A percentile compares a stretch with the other conserved stretches of the same genome.
phyloP scores from a whole-genome alignment of 2,329 filamentous ascomycete species.

The Colletotrichum spinosum region DNA sequence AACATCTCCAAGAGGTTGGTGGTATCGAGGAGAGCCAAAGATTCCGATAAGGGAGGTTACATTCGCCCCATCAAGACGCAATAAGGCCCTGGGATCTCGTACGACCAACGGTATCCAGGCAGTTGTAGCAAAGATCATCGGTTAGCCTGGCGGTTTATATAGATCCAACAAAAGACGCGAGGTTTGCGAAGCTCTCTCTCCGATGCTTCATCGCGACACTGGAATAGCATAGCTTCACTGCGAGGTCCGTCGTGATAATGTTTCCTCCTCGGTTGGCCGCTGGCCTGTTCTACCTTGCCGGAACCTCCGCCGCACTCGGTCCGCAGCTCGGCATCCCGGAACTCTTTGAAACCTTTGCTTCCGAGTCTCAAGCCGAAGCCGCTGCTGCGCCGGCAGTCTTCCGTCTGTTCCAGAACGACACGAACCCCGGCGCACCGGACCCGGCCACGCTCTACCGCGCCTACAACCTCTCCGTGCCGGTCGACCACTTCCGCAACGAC shows the following conservation, averaged over 20 bases:
- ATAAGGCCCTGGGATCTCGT: conserved; percentile 2
- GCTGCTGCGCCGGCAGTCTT: background rate
- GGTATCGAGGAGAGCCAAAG: background rate
- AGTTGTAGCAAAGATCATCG: background rate
- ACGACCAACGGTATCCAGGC: background rate
- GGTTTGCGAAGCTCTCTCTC: background rate
- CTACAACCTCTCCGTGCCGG: conserved; percentile 59
- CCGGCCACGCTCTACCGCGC: conserved; percentile 47
- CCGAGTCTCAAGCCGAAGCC: background rate
- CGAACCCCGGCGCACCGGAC: conserved; percentile 7
- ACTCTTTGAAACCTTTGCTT: conserved; percentile 11
- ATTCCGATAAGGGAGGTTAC: conserved; percentile 23
- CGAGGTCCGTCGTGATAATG: background rate
- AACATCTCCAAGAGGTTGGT: background rate
- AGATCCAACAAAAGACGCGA: background rate
- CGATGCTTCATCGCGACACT: background rate
- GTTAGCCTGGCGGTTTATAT: background rate
- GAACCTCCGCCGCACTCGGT: conserved; percentile 19
- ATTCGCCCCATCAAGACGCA: conserved; percentile 16
- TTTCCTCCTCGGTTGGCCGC: conserved; percentile 1
- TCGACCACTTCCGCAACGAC: conserved; percentile 89
- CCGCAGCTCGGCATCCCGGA: conserved; percentile 28
- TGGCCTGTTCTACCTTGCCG: conserved; percentile 16
- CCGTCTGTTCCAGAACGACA: conserved; percentile 5
- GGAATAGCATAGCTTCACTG: too few species aligned